Evolutionary conservation across 192 early-diverging fungal species (phyloP), one percentile per base, ranked within the genome.

Genomic region (Entomortierella beljakovae): DNA sequence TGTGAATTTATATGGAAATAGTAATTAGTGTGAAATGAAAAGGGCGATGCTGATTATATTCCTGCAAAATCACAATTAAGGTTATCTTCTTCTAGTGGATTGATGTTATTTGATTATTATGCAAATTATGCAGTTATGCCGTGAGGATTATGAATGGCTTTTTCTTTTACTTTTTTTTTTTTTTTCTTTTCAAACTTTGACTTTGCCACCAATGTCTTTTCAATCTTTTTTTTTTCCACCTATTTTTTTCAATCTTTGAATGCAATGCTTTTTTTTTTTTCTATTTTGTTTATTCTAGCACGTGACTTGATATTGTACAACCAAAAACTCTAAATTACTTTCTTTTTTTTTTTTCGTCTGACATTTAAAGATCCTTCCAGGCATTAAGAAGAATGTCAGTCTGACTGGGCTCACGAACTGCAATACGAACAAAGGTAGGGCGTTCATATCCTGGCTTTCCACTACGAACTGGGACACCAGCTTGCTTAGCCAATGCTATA

Each of bases 381-480:
- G 94, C 94, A 2, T 71, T 54, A n/a, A 95, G 59, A 67, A 96
- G 81, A 49, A 92, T 80, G 64, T 88, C 87, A 11, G 92, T 85
- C 84, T 92, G 84, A 61, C 81, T 70, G 49, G 89, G 88, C 62
- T 91, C 83, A n/a, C 94, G 86, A 20, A 94, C 92, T 29, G 92
- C 94, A 34, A 94, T 83, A 40, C 95, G 87, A 29, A 96, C 86
- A 87, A 88, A 90, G 8, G 92, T 89, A 20, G 87, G 89, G 35
- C 90, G 82, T 31, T 88, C 81, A 70, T 96, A 96, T 6, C 95
- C 95, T 42, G 86, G 91, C 26, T 82, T 79, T 10, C 95, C 95
- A 71, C 86, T 89, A 40, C 95, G 84, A 18, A 96, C 90, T n/a
- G 95, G 95, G 25, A 95, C 93, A 73, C 95, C 95, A 23, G 93